Conservation (phyloP, 2,329 filamentous ascomycete genomes). For the Aspergillaceae sp. region DNA sequence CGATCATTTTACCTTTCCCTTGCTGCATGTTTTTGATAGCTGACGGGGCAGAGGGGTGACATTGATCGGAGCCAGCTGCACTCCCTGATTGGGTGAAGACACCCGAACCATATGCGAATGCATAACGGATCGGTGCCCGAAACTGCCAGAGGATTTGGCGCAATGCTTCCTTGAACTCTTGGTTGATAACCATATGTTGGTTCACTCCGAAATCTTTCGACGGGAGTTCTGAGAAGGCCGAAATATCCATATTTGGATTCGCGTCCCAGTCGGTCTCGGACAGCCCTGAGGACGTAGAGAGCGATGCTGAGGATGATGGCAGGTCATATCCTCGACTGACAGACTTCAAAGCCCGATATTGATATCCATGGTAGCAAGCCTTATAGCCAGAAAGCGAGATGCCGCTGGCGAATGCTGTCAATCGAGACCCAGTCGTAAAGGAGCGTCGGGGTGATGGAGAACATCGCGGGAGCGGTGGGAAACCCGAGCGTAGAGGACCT, state of each 20-base stretch:
- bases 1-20: slow-evolving; percentile 89
- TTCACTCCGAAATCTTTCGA: slow-evolving; percentile 82
- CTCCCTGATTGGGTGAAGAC: slow-evolving; percentile 73
- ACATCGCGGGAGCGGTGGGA: slow-evolving; percentile 12
- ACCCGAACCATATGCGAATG: slow-evolving; percentile 93
- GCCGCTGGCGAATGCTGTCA: slow-evolving; percentile 8
- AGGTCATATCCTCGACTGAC: slow-evolving; percentile 6
- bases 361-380: slow-evolving; percentile 10
- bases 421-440: slow-evolving; percentile 22
- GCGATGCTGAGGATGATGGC: slow-evolving; percentile 17
- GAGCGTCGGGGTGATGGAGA: slow-evolving; percentile 15
- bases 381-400: slow-evolving; percentile 9
- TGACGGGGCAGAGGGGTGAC: slow-evolving; percentile 71
- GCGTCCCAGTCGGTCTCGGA: slow-evolving; percentile 61
- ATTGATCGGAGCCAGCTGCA: slow-evolving; percentile 31
- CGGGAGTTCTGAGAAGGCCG: slow-evolving; percentile 66
- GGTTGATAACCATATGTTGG: slow-evolving; percentile 91
- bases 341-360: slow-evolving; percentile 8
- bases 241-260: slow-evolving; percentile 61
- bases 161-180: slow-evolving; percentile 86
- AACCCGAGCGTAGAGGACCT: slow-evolving; percentile 11
- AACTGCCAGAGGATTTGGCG: slow-evolving; percentile 86
- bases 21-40: slow-evolving; percentile 79
- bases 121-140: slow-evolving; percentile 85
- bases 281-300: slow-evolving; percentile 24